Conservation (phyloP, 225 moss, liverwort and hornwort genomes). For the Bryoerythrophyllum caledonicum region DNA sequence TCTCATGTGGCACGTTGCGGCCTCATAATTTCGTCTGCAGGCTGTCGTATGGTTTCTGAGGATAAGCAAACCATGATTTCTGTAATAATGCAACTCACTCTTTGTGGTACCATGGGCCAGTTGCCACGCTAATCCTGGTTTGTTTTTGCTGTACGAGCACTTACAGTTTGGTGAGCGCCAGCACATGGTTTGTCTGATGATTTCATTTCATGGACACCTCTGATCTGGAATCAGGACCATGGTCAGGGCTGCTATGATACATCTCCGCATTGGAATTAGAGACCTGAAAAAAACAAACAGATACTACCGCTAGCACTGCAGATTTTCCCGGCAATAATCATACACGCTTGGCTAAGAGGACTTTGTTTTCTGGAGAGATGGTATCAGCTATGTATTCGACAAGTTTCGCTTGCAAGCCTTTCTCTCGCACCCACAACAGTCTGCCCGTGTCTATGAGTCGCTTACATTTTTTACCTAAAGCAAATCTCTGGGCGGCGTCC, state of each 20-base stretch:
- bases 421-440: constrained; percentile 61
- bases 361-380: constrained; percentile 86
- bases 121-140: neutral
- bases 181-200: neutral
- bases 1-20: constrained; percentile 19
- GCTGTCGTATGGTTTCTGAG: neutral
- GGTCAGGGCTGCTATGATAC: neutral
- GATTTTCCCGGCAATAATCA: neutral
- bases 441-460: constrained; percentile 82
- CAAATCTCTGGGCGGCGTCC: constrained; percentile 47
- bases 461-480: constrained; percentile 81
- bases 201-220: neutral
- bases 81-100: constrained; percentile 24
- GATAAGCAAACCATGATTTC: neutral
- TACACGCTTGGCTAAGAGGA: constrained; percentile 56
- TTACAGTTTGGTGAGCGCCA: neutral
- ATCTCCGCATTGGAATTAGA: neutral
- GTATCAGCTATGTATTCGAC: constrained; percentile 73
- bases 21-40: constrained; percentile 24
- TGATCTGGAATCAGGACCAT: too few species aligned
- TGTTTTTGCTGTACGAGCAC: neutral
- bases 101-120: neutral
- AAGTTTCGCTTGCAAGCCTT: constrained; percentile 68
- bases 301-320: neutral
- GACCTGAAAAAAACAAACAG: neutral